Evolutionary conservation across 2,329 filamentous ascomycete genomes (phyloP).

Genomic region (Pyrenophora tritici-repentis): DNA sequence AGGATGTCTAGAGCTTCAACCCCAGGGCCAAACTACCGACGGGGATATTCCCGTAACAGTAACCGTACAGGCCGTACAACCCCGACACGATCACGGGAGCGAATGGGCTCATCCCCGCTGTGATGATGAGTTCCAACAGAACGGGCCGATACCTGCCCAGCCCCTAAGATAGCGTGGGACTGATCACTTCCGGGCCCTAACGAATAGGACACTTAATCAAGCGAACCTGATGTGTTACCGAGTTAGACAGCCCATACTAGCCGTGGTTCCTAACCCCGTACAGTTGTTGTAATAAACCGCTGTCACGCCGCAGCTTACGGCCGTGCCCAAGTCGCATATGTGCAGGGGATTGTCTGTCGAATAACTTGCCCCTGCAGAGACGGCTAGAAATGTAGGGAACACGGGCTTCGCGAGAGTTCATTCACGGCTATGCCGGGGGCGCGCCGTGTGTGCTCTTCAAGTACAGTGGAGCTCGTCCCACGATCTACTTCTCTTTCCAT

Average conservation of each 20-base stretch:
- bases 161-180: neutral
- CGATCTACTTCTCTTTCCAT: slow-evolving; percentile 7
- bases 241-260: neutral
- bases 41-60: too few species aligned
- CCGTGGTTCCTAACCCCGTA: neutral
- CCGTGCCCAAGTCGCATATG: neutral
- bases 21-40: too few species aligned
- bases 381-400: slow-evolving; percentile 2
- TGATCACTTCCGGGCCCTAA: neutral
- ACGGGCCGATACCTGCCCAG: slow-evolving; percentile 2
- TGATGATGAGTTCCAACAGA: neutral
- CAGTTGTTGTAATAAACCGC: neutral
- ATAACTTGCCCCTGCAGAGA: neutral
- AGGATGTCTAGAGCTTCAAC: too few species aligned
- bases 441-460: slow-evolving; percentile 3
- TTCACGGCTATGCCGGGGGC: neutral
- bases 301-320: neutral
- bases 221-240: neutral
- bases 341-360: neutral
- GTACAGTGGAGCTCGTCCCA: slow-evolving; percentile 8
- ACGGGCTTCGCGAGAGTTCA: neutral
- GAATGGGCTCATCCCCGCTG: neutral
- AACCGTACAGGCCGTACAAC: too few species aligned
- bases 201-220: slow-evolving; percentile 1
- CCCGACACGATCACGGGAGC: too few species aligned